These are phyloP conservation scores for Pleurotus platypus DNA, from an alignment of 768 basidiomycete species.

Conservation along the genomic window DNA sequence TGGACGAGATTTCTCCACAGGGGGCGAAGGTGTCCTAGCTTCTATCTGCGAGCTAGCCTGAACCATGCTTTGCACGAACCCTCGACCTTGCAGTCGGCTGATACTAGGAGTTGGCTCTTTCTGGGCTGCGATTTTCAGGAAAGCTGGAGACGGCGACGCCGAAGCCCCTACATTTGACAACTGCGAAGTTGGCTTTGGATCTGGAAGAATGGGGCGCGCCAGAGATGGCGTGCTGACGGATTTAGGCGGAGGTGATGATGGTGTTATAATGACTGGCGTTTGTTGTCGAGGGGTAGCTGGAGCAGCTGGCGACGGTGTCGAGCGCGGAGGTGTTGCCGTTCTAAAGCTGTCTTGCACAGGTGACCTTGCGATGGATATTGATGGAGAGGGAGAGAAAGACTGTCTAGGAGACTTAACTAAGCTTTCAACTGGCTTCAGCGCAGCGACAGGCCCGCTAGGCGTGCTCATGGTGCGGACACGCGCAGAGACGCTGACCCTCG, in stretches of 20 bases:
- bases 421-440: slow-evolving; percentile 11
- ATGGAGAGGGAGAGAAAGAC: neutral
- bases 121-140: slow-evolving; percentile 48
- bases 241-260: slow-evolving; percentile 24
- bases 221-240: slow-evolving; percentile 39
- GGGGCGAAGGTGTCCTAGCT: slow-evolving; percentile 23
- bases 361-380: neutral
- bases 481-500: neutral
- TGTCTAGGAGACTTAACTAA: neutral
- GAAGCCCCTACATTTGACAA: slow-evolving; percentile 41
- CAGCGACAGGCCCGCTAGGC: slow-evolving; percentile 9
- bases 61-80: slow-evolving; percentile 83
- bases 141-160: slow-evolving; percentile 48
- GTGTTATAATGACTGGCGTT: slow-evolving; percentile 12
- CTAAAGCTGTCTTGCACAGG: neutral
- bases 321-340: neutral
- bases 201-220: slow-evolving; percentile 51
- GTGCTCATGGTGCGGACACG: slow-evolving; percentile 40
- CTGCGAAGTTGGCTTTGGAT: slow-evolving; percentile 39
- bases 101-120: slow-evolving; percentile 83
- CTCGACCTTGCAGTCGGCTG: slow-evolving; percentile 77
- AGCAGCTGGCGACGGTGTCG: slow-evolving; percentile 12
- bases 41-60: slow-evolving; percentile 60
- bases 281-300: slow-evolving; percentile 24
- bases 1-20: slow-evolving; percentile 29